Evolutionary conservation across 2,329 filamentous ascomycete genomes (phyloP).

Genomic region (Colletotrichum spinosum): DNA sequence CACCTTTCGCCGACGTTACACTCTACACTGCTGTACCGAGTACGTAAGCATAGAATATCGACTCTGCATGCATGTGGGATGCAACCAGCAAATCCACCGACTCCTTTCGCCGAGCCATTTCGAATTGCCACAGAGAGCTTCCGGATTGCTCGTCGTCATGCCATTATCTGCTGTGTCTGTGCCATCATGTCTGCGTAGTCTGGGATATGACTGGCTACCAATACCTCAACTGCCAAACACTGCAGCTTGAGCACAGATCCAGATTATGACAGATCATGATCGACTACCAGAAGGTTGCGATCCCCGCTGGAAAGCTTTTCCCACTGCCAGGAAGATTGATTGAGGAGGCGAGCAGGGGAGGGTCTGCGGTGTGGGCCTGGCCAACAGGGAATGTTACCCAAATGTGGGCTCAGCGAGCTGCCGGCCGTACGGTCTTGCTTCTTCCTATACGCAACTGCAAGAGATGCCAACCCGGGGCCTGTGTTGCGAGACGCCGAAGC

Average conservation of each 20-base stretch:
- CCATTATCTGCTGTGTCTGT: not conserved
- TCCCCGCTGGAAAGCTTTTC: slow-evolving; percentile 21
- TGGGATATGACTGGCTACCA: not conserved
- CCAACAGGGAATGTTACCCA: slow-evolving; percentile 22
- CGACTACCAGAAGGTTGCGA: slow-evolving; percentile 25
- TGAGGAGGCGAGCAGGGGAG: slow-evolving; percentile 19
- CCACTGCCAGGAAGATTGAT: slow-evolving; percentile 15
- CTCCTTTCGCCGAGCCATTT: not conserved
- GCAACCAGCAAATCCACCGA: too few species aligned
- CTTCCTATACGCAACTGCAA: slow-evolving; percentile 2
- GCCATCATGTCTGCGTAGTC: not conserved
- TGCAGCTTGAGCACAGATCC: slow-evolving; percentile 22
- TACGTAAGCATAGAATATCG: too few species aligned
- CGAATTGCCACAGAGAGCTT: not conserved
- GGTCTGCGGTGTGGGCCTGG: slow-evolving; percentile 20
- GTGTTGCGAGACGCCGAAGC: slow-evolving; percentile 18
- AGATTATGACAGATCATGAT: slow-evolving; percentile 40
- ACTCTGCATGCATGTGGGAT: too few species aligned
- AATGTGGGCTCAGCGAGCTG: slow-evolving; percentile 28
- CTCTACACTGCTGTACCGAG: too few species aligned
- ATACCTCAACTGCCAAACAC: slow-evolving; percentile 10
- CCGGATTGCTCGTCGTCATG: not conserved
- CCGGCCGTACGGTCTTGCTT: slow-evolving; percentile 34
- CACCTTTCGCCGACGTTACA: too few species aligned
- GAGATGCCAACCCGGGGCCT: slow-evolving; percentile 8